phyloP scores from a whole-genome alignment of 306 rosid species.

The Quercus wislizeni region DNA sequence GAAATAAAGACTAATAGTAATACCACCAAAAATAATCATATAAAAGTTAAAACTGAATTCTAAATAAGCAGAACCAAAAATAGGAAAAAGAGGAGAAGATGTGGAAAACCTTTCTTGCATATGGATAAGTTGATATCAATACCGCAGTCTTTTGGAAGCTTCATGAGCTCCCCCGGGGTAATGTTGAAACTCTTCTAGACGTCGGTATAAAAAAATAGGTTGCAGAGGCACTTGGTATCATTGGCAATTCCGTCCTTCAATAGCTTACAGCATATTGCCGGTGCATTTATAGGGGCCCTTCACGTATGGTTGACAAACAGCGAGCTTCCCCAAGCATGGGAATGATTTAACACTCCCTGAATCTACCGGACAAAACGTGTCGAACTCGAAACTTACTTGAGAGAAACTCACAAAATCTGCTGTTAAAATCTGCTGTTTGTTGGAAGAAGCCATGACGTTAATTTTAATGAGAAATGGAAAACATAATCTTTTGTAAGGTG shows the following conservation, averaged over 20 bases:
- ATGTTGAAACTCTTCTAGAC: constrained; percentile 12
- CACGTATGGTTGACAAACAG: constrained; percentile 47
- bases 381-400: too few species aligned
- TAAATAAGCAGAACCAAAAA: too few species aligned
- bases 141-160: constrained; percentile 55
- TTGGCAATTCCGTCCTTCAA: constrained; percentile 24
- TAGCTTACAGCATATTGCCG: constrained; percentile 41
- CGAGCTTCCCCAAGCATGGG: constrained; percentile 49
- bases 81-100: neutral
- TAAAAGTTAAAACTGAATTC: neutral
- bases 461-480: too few species aligned
- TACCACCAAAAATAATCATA: neutral
- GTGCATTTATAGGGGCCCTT: constrained; percentile 11
- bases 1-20: too few species aligned
- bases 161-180: constrained; percentile 36
- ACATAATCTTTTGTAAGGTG: too few species aligned
- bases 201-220: constrained; percentile 17
- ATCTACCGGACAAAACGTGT: too few species aligned
- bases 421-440: too few species aligned
- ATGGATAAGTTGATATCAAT: constrained; percentile 17
- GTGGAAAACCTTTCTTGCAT: constrained; percentile 35
- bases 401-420: too few species aligned
- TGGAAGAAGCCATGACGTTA: too few species aligned
- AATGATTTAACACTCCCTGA: too few species aligned
- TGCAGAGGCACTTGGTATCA: constrained; percentile 41